Base-by-base conservation (phyloP, 2,329 filamentous ascomycete species). In the Penicillium polonicum region DNA sequence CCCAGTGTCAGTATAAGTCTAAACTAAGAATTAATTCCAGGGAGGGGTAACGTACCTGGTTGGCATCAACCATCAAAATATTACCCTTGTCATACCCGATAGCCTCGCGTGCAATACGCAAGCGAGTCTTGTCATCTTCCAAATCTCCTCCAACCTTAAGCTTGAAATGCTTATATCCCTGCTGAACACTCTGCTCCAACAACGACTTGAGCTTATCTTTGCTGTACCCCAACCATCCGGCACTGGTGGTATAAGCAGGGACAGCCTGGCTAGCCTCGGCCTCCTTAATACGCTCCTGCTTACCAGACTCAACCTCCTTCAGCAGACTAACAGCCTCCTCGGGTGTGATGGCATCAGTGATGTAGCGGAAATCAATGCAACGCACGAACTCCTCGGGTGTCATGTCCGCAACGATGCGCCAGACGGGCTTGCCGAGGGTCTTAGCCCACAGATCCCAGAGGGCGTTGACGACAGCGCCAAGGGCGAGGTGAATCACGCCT, bases 361-460 rank as follows among this genome's bases (percentile, higher is more conserved):
- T 95, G 78, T 97, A 96, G 49, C 92, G 84, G 80, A 96, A 97
- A 78, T 96, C 92, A 72, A 97, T 92, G 78, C 92, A 93, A 58
- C 82, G 78, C 51, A 96, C 91, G 51, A 95, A 85, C 78, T 96
- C 88, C 76, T 94, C 89, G 1, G 92, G 91, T 4, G 83, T 88
- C 90, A 96, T 95, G 65, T 96, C 92, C 12, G 89, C 88, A 25
- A 97, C 88, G 61, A 97, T 88, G 58, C 87, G 84, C 92, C 92
- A 96, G 15, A 96, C 90, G 4, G 92, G 92, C 80, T 96, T 96
- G 63, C 84, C 82, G 36, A 94, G 84, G 2, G 83, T 83, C 79
- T 95, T 96, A 54, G 90, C 91, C 92, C 92, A 96, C n/a, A 96
- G 84, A 74, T 96, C 92, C 92, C 92, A 96, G 68, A 96, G 82